Percentiles rank a stretch among this genome's conserved stretches.
phyloP scores from a whole-genome alignment of 768 basidiomycete genomes.

The Leccinum variicolor region DNA sequence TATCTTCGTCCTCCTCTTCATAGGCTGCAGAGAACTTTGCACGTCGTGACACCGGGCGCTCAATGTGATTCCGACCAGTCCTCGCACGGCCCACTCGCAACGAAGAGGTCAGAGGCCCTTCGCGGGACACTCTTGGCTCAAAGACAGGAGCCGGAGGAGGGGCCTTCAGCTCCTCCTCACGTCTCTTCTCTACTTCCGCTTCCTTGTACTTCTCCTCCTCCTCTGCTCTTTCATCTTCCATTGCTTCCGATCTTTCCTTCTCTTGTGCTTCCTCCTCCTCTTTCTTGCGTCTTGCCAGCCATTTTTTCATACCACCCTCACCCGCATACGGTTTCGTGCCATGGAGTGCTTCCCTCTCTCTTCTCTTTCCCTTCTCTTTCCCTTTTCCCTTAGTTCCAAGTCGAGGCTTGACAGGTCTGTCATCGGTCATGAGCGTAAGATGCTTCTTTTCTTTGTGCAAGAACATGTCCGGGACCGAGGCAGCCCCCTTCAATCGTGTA shows the following conservation, averaged over 20 bases:
- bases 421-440: slow-evolving; percentile 59
- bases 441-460: slow-evolving; percentile 43
- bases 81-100: slow-evolving; percentile 65
- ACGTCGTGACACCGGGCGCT: slow-evolving; percentile 48
- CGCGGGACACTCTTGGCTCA: slow-evolving; percentile 17
- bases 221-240: slow-evolving; percentile 33
- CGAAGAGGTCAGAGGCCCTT: slow-evolving; percentile 41
- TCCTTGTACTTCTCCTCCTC: slow-evolving; percentile 24
- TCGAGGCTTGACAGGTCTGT: slow-evolving; percentile 47
- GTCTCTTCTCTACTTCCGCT: slow-evolving; percentile 15
- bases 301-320: slow-evolving; percentile 74
- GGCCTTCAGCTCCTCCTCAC: slow-evolving; percentile 16
- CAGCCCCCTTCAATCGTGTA: slow-evolving; percentile 44
- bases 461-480: slow-evolving; percentile 60
- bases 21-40: slow-evolving; percentile 67
- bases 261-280: slow-evolving; percentile 51
- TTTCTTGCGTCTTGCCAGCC: slow-evolving; percentile 58
- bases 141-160: slow-evolving; percentile 16
- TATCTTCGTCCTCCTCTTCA: slow-evolving; percentile 45
- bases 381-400: slow-evolving; percentile 41
- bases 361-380: slow-evolving; percentile 36
- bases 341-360: slow-evolving; percentile 38
- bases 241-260: slow-evolving; percentile 31
- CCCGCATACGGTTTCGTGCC: slow-evolving; percentile 77
- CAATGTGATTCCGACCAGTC: slow-evolving; percentile 54